phyloP scores from a whole-genome alignment of 768 basidiomycete genomes.

The Mycena polygramma region DNA sequence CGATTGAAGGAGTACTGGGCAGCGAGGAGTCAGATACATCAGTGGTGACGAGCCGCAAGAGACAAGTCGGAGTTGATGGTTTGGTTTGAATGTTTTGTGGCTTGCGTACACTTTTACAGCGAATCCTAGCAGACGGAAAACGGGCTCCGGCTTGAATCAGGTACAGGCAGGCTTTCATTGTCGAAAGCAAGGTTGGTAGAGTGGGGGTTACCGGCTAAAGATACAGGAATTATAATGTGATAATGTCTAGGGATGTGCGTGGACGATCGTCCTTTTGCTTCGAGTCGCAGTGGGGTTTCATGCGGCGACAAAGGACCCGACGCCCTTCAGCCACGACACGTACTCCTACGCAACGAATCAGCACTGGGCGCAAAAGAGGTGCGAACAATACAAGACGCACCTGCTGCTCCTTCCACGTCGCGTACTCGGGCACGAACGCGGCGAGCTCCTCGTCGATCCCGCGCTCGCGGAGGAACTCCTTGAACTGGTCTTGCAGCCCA shows the following conservation, averaged over 20 bases:
- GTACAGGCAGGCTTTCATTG: too few species aligned
- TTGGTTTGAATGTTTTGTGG: too few species aligned
- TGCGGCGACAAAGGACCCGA: constrained; percentile 84
- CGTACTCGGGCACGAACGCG: constrained; percentile 88
- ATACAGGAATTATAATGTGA: not conserved
- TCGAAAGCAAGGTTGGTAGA: not conserved
- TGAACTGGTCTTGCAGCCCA: constrained; percentile 90
- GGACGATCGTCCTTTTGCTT: not conserved
- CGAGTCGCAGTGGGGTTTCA: constrained; percentile 36
- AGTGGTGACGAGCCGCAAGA: too few species aligned
- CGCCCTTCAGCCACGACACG: constrained; percentile 85
- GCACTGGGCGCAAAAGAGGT: constrained; percentile 9
- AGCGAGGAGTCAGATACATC: too few species aligned
- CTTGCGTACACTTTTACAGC: too few species aligned
- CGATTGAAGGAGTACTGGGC: too few species aligned
- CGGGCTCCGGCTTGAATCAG: too few species aligned
- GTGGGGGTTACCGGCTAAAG: not conserved
- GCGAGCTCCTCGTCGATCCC: constrained; percentile 89
- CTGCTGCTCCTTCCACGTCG: constrained; percentile 93
- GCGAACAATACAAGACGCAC: constrained; percentile 56
- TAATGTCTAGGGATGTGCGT: not conserved
- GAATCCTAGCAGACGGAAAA: too few species aligned
- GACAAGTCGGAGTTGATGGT: too few species aligned
- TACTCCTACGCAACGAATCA: constrained; percentile 76
- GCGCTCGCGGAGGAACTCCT: constrained; percentile 88